A percentile compares a stretch with the other conserved stretches of the same genome.
These are phyloP conservation scores for Gyromitra esculenta DNA, from an alignment of 2,329 filamentous ascomycete genomes.

Conservation along the genomic window DNA sequence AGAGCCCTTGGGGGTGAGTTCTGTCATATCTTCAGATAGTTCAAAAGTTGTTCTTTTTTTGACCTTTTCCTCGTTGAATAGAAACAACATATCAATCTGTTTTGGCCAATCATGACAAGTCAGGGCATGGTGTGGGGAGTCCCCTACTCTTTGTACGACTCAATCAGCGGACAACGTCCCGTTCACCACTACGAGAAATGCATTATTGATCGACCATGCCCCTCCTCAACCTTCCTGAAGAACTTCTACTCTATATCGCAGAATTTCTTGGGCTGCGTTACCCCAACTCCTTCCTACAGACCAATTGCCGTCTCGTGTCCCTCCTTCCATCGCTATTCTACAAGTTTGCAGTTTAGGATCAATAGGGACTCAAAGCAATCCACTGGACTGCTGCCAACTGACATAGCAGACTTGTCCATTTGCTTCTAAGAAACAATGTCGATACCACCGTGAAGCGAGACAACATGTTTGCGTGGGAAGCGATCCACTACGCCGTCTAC, in stretches of 20 bases:
- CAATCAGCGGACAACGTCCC: not conserved
- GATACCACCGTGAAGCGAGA: not conserved
- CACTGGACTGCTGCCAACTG: not conserved
- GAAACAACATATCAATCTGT: too few species aligned
- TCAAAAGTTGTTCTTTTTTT: not conserved
- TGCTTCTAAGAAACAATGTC: slow-evolving; percentile 2
- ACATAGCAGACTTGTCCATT: not conserved
- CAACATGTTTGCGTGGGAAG: not conserved
- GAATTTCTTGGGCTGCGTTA: not conserved
- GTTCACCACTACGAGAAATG: too few species aligned
- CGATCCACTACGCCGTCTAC: slow-evolving; percentile 16
- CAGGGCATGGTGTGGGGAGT: too few species aligned
- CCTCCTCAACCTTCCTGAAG: slow-evolving; percentile 9
- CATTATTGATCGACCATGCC: not conserved
- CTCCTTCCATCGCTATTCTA: not conserved
- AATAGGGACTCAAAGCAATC: not conserved
- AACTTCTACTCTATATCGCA: slow-evolving; percentile 12
- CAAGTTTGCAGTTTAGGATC: not conserved
- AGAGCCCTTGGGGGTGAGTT: not conserved
- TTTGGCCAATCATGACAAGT: too few species aligned
- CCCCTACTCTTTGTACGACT: not conserved
- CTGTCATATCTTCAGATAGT: not conserved
- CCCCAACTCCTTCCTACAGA: not conserved
- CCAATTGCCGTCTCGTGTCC: not conserved
- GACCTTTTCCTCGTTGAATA: not conserved